A percentile compares a stretch with the other conserved stretches of the same genome.
These are phyloP conservation scores for Pseudofabraea citricarpa DNA, from an alignment of 2,329 filamentous ascomycete species.

Conservation along the genomic window DNA sequence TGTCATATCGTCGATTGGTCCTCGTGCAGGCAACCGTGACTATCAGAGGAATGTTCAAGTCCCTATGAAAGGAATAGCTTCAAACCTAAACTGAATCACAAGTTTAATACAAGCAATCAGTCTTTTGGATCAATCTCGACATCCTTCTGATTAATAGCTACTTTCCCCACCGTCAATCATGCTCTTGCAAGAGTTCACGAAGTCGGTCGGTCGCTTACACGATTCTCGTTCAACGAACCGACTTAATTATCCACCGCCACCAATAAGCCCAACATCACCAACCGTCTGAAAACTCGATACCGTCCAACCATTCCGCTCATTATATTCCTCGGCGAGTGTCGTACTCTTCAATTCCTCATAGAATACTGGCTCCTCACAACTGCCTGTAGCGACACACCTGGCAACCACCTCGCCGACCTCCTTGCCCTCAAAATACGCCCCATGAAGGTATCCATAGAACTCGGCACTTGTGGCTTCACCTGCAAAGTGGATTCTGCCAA, in stretches of 20 bases:
- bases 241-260: background rate
- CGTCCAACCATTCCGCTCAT: constrained; percentile 10
- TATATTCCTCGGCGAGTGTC: constrained; percentile 6
- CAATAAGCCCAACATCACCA: constrained; percentile 1
- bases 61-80: too few species aligned
- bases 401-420: constrained; percentile 42
- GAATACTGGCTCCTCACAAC: constrained; percentile 4
- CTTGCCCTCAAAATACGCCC: constrained; percentile 53
- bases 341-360: constrained; percentile 9
- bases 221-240: background rate
- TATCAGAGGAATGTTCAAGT: too few species aligned
- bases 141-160: too few species aligned
- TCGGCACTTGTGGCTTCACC: constrained; percentile 59
- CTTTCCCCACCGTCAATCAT: too few species aligned
- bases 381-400: constrained; percentile 23
- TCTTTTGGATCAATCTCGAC: too few species aligned
- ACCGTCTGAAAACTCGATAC: constrained; percentile 11
- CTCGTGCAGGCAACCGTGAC: too few species aligned
- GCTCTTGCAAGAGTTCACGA: too few species aligned
- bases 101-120: too few species aligned
- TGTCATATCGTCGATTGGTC: too few species aligned
- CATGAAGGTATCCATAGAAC: constrained; percentile 64
- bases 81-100: too few species aligned
- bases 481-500: constrained; percentile 57
- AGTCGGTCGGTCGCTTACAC: too few species aligned